Base-by-base conservation (phyloP, 768 basidiomycete genomes). In the Agrocybe praecox region DNA sequence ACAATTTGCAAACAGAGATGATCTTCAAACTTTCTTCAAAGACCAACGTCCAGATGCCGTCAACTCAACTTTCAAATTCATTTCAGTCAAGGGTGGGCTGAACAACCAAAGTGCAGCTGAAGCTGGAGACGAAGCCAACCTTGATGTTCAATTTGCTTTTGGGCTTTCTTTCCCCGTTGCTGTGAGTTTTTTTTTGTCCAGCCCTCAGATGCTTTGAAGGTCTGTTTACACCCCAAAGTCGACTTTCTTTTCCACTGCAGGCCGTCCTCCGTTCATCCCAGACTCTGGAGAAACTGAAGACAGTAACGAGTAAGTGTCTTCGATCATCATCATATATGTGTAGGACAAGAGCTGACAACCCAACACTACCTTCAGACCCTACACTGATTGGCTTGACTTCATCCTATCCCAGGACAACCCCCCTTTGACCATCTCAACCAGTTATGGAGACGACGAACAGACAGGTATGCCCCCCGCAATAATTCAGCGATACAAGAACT, bases 391-490 rank as follows among this genome's bases (percentile, higher is more conserved):
- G 88, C 66, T 90, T 6, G 75, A 86, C 40, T 85, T 78, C 52
- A 61, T 89, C 18, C 70, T 81, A 1, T 62, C 62, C 19, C 76
- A 81, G 8, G 53, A 69, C 1, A 67, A 73, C 19, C 68, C 80
- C 2, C 86, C 87, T 8, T 77, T 81, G 61, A 78, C 81, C 2
- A 86, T 90, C 24, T 85, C 86, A 1, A 89, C 85, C 0, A 86
- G 84, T 61, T 90, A 90, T 64, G 85, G 78, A 2, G 88, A 89
- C 46, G 78, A 83, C 53, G 89, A 90, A 55, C 86, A 87, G 64
- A 85, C 86, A 14, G 84, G 85, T 85, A 45, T 21, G 67, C 22
- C 14, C 9, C 7, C 14, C 26, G 26, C 9, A 29, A 29, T 29
- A 5, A 29, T 29, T 9, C 9, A 29, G 26, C 5, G 26, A 29